Conservation (phyloP, 2,329 filamentous ascomycete species). For the Nannizziopsis barbatae region DNA sequence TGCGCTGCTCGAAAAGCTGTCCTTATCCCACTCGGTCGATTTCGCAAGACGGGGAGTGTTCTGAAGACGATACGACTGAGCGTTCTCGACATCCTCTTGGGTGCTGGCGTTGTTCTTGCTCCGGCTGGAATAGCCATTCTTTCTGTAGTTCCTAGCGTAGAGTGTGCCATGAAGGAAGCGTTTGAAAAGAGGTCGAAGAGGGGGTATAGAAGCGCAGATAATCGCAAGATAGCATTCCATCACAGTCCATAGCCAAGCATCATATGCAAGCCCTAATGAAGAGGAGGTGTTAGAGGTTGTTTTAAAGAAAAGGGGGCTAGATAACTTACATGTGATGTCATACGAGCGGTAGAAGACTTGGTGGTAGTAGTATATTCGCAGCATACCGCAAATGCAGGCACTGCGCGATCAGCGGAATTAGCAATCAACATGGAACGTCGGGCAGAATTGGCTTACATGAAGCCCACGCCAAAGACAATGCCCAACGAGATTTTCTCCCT, state of each 20-base stretch:
- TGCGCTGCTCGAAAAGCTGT: slow-evolving; percentile 6
- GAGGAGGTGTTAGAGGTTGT: neutral
- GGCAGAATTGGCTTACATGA: slow-evolving; percentile 2
- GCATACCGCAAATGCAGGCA: slow-evolving; percentile 8
- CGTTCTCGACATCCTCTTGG: neutral
- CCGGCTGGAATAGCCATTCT: slow-evolving; percentile 3
- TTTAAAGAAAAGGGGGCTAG: neutral
- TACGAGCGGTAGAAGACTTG: slow-evolving; percentile 8
- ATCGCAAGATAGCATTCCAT: slow-evolving; percentile 10
- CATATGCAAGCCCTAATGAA: slow-evolving; percentile 6
- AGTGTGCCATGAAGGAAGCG: slow-evolving; percentile 7
- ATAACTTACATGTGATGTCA: slow-evolving; percentile 10
- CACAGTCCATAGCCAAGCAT: slow-evolving; percentile 6
- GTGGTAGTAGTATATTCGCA: slow-evolving; percentile 7
- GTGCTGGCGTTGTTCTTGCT: slow-evolving; percentile 1
- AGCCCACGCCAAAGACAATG: slow-evolving; percentile 8
- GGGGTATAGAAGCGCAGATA: slow-evolving; percentile 9
- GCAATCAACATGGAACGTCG: neutral
- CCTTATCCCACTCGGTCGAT: slow-evolving; percentile 9
- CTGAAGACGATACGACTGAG: neutral
- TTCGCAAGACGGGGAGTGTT: neutral
- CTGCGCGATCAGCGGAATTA: neutral
- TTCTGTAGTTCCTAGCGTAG: slow-evolving; percentile 2
- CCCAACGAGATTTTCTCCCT: slow-evolving; percentile 9
- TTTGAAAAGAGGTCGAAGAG: slow-evolving; percentile 8